phyloP scores from a whole-genome alignment of 2,329 filamentous ascomycete species.

The Sarocladium oryzae region DNA sequence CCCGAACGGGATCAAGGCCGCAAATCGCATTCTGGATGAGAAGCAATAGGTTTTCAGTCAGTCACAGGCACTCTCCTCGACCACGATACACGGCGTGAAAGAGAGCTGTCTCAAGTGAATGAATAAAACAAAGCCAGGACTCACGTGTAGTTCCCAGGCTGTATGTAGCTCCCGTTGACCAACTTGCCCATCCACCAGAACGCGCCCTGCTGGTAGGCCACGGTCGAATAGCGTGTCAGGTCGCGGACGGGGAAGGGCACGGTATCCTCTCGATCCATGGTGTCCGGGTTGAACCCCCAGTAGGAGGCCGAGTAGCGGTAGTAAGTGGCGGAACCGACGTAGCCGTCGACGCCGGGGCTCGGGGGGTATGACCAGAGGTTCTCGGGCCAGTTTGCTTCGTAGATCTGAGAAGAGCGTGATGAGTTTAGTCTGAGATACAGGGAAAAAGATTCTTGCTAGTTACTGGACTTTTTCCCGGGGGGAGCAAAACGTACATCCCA shows the following conservation, averaged over 20 bases:
- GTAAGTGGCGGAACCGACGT: constrained; percentile 24
- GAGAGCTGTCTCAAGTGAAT: too few species aligned
- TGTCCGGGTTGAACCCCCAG: neutral
- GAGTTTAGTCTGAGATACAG: neutral
- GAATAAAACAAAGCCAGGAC: too few species aligned
- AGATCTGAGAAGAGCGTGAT: constrained; percentile 15
- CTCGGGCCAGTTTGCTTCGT: constrained; percentile 21
- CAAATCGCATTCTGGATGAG: constrained; percentile 16
- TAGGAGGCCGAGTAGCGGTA: constrained; percentile 14
- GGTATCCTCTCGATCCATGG: constrained; percentile 19
- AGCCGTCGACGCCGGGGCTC: constrained; percentile 23
- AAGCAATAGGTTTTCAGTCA: too few species aligned
- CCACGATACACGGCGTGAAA: too few species aligned
- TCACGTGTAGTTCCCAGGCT: constrained; percentile 18
- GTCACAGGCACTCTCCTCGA: too few species aligned
- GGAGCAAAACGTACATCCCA: constrained; percentile 11
- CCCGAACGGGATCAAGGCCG: constrained; percentile 21
- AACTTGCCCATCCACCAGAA: constrained; percentile 24
- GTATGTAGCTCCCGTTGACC: constrained; percentile 20
- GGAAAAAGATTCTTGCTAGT: neutral
- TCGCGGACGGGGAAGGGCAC: constrained; percentile 15
- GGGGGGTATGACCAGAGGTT: constrained; percentile 29
- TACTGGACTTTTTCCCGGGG: neutral
- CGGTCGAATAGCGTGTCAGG: constrained; percentile 13
- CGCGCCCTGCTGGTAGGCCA: constrained; percentile 3